Conservation (phyloP, 2,329 filamentous ascomycete species). For the Emydomyces testavorans region DNA sequence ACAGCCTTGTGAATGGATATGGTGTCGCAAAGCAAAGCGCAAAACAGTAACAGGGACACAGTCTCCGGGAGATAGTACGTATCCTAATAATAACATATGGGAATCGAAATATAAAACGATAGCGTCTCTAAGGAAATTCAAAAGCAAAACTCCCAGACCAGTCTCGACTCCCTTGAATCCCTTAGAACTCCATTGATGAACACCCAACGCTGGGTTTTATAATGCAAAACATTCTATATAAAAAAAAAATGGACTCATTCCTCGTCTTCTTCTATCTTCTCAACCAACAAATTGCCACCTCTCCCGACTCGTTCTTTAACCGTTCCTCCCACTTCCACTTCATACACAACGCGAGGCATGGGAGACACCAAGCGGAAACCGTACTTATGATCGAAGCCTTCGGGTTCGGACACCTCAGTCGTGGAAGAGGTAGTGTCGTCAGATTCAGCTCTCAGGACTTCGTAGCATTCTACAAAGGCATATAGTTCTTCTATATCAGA, state of each 20-base stretch:
- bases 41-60: background rate
- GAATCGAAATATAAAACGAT: no score
- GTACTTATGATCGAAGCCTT: slow-evolving; percentile 68
- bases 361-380: slow-evolving; percentile 74
- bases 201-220: background rate
- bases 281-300: slow-evolving; percentile 82
- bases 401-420: slow-evolving; percentile 35
- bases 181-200: slow-evolving; percentile 2
- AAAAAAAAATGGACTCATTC: slow-evolving; percentile 6
- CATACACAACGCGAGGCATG: slow-evolving; percentile 72
- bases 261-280: slow-evolving; percentile 43
- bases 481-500: slow-evolving; percentile 78
- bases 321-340: slow-evolving; percentile 52
- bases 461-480: slow-evolving; percentile 88
- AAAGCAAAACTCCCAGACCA: background rate
- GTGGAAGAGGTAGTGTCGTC: slow-evolving; percentile 15
- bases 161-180: background rate
- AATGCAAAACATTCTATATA: background rate
- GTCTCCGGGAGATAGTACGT: background rate
- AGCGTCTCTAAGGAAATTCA: background rate
- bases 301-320: slow-evolving; percentile 64
- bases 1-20: background rate
- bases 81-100: background rate
- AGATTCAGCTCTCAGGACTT: slow-evolving; percentile 42
- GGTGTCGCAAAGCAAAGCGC: background rate